These are phyloP conservation scores for Tilletia walkeri DNA, from an alignment of 1,284 basidiomycete species.

Conservation along the genomic window DNA sequence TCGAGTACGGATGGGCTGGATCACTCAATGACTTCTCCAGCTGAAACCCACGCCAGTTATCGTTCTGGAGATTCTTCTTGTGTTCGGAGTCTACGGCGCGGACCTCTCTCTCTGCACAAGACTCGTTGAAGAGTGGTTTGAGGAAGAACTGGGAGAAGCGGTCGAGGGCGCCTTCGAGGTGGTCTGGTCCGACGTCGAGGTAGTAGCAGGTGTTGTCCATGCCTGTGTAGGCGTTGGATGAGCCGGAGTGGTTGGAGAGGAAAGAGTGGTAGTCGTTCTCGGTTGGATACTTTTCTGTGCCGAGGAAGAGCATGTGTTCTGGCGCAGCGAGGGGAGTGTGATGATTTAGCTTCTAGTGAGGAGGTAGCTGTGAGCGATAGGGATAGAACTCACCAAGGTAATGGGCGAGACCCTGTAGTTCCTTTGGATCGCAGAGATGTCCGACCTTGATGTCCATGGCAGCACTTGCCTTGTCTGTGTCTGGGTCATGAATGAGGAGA, in stretches of 20 bases:
- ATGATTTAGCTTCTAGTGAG: background rate
- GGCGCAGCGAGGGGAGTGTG: conserved; percentile 48
- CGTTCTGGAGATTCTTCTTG: conserved; percentile 95
- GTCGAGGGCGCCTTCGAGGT: conserved; percentile 77
- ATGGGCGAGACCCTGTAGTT: conserved; percentile 71
- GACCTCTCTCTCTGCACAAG: conserved; percentile 88
- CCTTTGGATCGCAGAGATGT: conserved; percentile 79
- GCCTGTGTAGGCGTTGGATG: conserved; percentile 90
- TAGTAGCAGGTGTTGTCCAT: conserved; percentile 90
- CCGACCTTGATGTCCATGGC: conserved; percentile 94
- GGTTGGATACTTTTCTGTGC: conserved; percentile 57
- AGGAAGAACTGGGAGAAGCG: conserved; percentile 94
- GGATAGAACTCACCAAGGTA: conserved; percentile 57
- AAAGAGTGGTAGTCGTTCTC: conserved; percentile 63
- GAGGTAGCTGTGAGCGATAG: background rate
- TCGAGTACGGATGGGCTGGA: conserved; percentile 78
- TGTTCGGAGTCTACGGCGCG: conserved; percentile 98
- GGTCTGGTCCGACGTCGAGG: conserved; percentile 86
- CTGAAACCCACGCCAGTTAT: conserved; percentile 95
- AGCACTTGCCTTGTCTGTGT: conserved; percentile 90
- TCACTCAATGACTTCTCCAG: conserved; percentile 82
- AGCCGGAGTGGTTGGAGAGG: conserved; percentile 84
- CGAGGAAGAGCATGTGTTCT: conserved; percentile 95
- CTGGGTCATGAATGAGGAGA: conserved; percentile 78
- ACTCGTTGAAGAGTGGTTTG: conserved; percentile 82